Conservation (phyloP, 23 red algal genomes). For the Gracilariopsis chorda region DNA sequence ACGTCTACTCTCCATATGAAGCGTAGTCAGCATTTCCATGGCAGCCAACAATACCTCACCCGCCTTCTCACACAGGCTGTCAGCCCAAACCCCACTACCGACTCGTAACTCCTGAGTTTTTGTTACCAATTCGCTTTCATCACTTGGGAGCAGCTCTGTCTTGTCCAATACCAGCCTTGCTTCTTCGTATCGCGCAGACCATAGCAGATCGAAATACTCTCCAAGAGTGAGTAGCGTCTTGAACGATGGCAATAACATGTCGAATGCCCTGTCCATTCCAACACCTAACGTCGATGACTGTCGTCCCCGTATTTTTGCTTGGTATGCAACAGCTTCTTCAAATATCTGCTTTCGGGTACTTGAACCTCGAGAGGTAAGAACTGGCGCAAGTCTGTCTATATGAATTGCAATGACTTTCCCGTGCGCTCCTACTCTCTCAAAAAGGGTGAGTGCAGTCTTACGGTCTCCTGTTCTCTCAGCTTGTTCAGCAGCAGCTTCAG, state of each 20-base stretch:
- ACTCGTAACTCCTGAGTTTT: constrained; percentile 33
- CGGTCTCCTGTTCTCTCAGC: constrained; percentile 37
- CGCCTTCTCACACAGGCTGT: constrained; percentile 12
- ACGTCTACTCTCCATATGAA: not conserved
- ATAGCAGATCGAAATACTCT: constrained; percentile 40
- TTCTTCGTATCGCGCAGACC: not conserved
- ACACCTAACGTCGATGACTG: not conserved
- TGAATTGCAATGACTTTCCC: constrained; percentile 27
- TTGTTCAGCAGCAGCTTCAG: constrained; percentile 18
- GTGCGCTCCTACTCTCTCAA: constrained; percentile 11
- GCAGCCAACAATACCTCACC: constrained; percentile 46
- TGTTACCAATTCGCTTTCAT: constrained; percentile 20
- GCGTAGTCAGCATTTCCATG: constrained; percentile 29
- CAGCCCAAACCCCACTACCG: constrained; percentile 37
- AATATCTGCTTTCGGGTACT: not conserved
- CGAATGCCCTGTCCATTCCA: not conserved
- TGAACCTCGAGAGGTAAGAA: constrained; percentile 21
- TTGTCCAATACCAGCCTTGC: constrained; percentile 20
- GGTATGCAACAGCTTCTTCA: constrained; percentile 23
- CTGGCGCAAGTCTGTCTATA: constrained; percentile 19
- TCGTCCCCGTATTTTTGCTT: not conserved
- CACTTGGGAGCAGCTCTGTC: constrained; percentile 1
- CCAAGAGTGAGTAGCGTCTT: constrained; percentile 14
- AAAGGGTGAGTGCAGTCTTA: constrained; percentile 10
- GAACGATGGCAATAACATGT: constrained; percentile 27